Evolutionary conservation across 176 grass and related monocot species (phyloP).

Genomic region (Raddia distichophylla): DNA sequence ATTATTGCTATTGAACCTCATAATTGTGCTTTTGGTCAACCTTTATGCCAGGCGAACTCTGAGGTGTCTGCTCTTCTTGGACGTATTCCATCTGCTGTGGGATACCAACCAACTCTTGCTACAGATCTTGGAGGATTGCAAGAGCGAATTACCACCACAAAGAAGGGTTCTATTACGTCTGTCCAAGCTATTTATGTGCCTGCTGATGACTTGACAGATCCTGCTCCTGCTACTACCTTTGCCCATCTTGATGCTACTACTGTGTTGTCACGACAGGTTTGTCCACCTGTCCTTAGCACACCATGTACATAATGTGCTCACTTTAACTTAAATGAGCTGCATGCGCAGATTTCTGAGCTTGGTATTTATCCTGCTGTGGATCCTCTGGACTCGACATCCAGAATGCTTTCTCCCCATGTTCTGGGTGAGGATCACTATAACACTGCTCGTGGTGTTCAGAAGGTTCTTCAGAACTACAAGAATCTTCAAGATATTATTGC

Average conservation of each 20-base stretch:
- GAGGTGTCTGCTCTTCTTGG: slow-evolving; percentile 98
- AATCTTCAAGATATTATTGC: slow-evolving; percentile 99
- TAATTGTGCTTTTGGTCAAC: neutral
- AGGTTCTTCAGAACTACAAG: slow-evolving; percentile 99
- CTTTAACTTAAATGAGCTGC: slow-evolving; percentile 30
- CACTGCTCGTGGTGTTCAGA: slow-evolving; percentile 98
- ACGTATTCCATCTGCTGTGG: slow-evolving; percentile 96
- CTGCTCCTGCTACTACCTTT: slow-evolving; percentile 92
- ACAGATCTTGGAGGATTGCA: slow-evolving; percentile 97
- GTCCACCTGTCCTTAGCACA: neutral
- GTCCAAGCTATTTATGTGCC: slow-evolving; percentile 98
- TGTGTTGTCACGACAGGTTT: slow-evolving; percentile 91
- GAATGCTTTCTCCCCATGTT: slow-evolving; percentile 95
- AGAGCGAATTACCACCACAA: slow-evolving; percentile 91
- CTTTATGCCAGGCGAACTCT: slow-evolving; percentile 73
- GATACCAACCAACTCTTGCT: slow-evolving; percentile 95
- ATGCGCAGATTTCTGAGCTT: slow-evolving; percentile 84
- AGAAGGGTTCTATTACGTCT: slow-evolving; percentile 96
- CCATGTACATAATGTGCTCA: slow-evolving; percentile 3
- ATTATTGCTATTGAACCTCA: neutral
- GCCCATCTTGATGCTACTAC: slow-evolving; percentile 98
- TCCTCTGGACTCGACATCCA: slow-evolving; percentile 88
- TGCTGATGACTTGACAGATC: slow-evolving; percentile 99
- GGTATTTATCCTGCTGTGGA: slow-evolving; percentile 95
- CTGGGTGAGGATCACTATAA: slow-evolving; percentile 87